phyloP scores from a whole-genome alignment of 805 yeast genomes.

The Peterozyma xylosa region DNA sequence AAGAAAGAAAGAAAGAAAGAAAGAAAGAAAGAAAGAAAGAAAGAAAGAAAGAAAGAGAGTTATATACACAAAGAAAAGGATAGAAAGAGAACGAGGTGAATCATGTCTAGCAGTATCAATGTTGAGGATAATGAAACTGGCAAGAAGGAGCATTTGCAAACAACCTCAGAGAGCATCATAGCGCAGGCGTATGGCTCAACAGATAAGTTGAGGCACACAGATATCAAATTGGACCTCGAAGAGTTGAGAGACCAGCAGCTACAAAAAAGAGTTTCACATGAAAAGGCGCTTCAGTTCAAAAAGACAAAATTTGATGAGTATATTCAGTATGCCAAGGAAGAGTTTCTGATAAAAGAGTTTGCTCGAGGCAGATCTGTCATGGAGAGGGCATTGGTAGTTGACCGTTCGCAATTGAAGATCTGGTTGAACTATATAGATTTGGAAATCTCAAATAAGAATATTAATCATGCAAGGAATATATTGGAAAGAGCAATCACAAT shows the following conservation, averaged over 20 bases:
- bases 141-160: no score
- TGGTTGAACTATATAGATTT: constrained; percentile 81
- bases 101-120: no score
- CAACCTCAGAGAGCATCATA: no score
- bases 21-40: no score
- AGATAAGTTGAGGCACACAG: no score
- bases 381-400: constrained; percentile 80
- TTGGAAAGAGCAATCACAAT: constrained; percentile 69
- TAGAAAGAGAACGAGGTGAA: no score
- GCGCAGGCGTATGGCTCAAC: no score
- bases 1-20: no score
- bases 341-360: constrained; percentile 69
- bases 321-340: constrained; percentile 89
- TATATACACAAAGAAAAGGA: no score
- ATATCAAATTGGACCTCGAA: constrained; percentile 46
- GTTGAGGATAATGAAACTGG: no score
- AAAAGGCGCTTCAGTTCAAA: constrained; percentile 80
- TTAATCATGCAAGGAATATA: constrained; percentile 85
- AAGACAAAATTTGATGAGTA: constrained; percentile 80
- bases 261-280: constrained; percentile 74
- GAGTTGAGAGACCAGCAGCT: constrained; percentile 73
- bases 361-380: constrained; percentile 78
- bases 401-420: constrained; percentile 66
- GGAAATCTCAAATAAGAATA: constrained; percentile 63
- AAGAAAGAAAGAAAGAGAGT: no score